Percentiles rank a stretch among this genome's conserved stretches.
Evolutionary conservation across 2,329 filamentous ascomycete species (phyloP).

Genomic region (Fusarium marasasianum): DNA sequence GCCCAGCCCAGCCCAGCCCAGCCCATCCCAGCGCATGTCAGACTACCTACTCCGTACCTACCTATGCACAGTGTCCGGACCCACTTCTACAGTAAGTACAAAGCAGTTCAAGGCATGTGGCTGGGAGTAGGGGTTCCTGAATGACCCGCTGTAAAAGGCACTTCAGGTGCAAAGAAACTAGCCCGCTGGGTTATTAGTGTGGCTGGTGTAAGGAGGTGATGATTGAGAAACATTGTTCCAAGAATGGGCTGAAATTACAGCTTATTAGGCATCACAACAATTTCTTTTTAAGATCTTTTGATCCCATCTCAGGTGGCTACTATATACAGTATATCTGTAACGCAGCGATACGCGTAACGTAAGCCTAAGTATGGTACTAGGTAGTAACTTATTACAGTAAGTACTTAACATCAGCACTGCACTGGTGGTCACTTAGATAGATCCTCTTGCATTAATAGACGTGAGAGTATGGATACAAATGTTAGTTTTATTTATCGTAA

Average conservation of each 20-base stretch:
- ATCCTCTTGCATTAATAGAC: not conserved
- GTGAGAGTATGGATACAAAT: not conserved
- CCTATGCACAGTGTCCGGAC: constrained; percentile 33
- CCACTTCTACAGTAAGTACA: constrained; percentile 1
- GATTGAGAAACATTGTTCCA: not conserved
- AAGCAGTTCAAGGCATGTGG: constrained; percentile 25
- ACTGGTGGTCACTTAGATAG: not conserved
- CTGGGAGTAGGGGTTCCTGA: constrained; percentile 37
- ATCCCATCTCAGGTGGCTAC: not conserved
- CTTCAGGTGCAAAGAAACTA: constrained; percentile 9
- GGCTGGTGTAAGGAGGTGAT: constrained; percentile 31
- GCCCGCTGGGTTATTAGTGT: constrained; percentile 18
- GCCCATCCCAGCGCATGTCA: constrained; percentile 28
- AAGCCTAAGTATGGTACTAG: not conserved
- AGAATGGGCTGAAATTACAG: constrained; percentile 8
- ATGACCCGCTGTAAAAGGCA: constrained; percentile 28
- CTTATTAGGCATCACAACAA: not conserved
- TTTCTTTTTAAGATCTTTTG: not conserved
- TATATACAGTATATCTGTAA: not conserved
- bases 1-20: not conserved
- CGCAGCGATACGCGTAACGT: not conserved
- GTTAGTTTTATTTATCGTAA: not conserved
- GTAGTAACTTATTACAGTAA: not conserved
- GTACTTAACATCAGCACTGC: not conserved
- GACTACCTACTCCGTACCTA: constrained; percentile 11